Evolutionary conservation across 2,329 filamentous ascomycete genomes (phyloP), one percentile per base, ranked within the genome.

Genomic region (Trichocomaceae sp.): DNA sequence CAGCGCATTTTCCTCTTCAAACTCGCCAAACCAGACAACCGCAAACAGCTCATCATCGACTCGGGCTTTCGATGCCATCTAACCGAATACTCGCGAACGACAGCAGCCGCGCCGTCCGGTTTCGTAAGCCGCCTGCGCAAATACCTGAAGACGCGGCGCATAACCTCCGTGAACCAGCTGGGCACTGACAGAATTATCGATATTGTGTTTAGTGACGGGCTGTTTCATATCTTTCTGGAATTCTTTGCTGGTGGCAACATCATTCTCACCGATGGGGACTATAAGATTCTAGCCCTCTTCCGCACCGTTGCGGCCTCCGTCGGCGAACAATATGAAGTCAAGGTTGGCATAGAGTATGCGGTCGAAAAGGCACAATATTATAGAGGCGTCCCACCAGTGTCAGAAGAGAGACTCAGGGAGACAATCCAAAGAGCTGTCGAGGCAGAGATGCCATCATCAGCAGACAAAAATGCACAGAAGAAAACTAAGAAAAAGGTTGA

Each of bases 181-280:
- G 93, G 93, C 48, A 96, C 91, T 2, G 93, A 99, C 70, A 83
- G 93, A 52, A 87, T 99, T 58, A 85, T 99, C 52, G 90, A 97
- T 69, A 84, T 99, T 52, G 82, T 87, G 64, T 96, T 99, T 69
- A 95, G 88, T 63, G 90, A 97, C 76, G 93, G 93, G 10, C 80
- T 85, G 62, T 96, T 95, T 68, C 81, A 86, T 42, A 72, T 99
- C 20, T 96, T 90, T 68, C 76, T 99, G 26, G 93, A 99, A 73
- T 99, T 99, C 75, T 99, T 96, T 68, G 92, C 93, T 1, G 88
- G 88, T 51, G 93, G 93, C 46, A 99, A 99, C 68, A 86, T 99
- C 58, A 89, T 99, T 58, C 78, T 99, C 52, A 96, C 93, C 2
- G 90, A 97, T 67, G 81, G 79, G 50, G 85, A 95, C 22, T 76